Conservation (phyloP, 306 rosid genomes). For the Lathyrus tuberosus region DNA sequence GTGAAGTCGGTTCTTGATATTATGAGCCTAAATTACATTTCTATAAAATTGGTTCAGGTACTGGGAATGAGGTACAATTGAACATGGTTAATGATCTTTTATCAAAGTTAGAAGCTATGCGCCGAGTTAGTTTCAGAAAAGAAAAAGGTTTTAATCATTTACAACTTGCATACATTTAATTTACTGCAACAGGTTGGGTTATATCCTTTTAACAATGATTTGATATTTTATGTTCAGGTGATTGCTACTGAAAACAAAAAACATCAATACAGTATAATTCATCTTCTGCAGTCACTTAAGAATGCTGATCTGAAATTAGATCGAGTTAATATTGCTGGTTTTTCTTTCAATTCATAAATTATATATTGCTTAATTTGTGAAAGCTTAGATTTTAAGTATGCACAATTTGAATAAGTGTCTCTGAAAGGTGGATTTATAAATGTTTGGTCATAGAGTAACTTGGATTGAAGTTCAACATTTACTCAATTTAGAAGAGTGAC, state of each 20-base stretch:
- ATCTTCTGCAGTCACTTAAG: constrained; percentile 59
- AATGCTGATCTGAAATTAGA: constrained; percentile 52
- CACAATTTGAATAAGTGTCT: neutral
- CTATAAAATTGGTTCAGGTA: too few species aligned
- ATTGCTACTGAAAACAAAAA: constrained; percentile 70
- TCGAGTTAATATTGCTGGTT: constrained; percentile 41
- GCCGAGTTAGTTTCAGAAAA: constrained; percentile 58
- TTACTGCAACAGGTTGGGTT: constrained; percentile 22
- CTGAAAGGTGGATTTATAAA: constrained; percentile 7
- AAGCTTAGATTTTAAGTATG: neutral
- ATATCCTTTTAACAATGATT: neutral
- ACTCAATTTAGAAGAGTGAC: neutral
- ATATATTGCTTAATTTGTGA: constrained; percentile 14
- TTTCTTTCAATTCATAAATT: neutral
- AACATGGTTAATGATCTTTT: constrained; percentile 55
- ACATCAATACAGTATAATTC: constrained; percentile 66
- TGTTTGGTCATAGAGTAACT: neutral
- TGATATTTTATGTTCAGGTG: constrained; percentile 51
- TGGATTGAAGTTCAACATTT: constrained; percentile 4
- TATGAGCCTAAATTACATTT: constrained; percentile 27
- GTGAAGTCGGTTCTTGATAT: constrained; percentile 7
- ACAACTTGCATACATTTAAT: constrained; percentile 8
- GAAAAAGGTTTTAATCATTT: constrained; percentile 50
- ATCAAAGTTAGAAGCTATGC: constrained; percentile 53
- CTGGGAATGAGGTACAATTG: constrained; percentile 50